Evolutionary conservation across 495 filamentous ascomycete species (phyloP).

Genomic region (Ramalina intermedia): DNA sequence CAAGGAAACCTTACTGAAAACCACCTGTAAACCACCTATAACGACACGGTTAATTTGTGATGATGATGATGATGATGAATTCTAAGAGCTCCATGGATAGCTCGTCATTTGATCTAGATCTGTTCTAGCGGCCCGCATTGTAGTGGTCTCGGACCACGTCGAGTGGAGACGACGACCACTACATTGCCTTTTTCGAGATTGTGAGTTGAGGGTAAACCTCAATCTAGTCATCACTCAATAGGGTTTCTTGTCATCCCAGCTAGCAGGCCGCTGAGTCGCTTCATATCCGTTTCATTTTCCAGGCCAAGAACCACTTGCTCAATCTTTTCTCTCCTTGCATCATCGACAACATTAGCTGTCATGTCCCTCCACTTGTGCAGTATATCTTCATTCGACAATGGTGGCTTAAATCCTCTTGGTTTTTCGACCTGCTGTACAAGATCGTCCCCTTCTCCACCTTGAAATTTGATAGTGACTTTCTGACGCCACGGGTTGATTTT

Average conservation of each 20-base stretch:
- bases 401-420: conserved; percentile 17
- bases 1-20: too few species aligned
- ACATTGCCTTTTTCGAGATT: too few species aligned
- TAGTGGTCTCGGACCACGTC: too few species aligned
- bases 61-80: too few species aligned
- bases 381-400: conserved; percentile 24
- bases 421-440: conserved; percentile 13
- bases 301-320: conserved; percentile 21
- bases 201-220: too few species aligned
- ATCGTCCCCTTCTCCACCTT: conserved; percentile 10
- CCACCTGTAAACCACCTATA: too few species aligned
- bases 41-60: neutral
- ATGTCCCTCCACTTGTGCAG: conserved; percentile 20
- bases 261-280: neutral
- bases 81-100: too few species aligned
- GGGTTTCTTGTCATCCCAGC: neutral
- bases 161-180: too few species aligned
- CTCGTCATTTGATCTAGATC: too few species aligned
- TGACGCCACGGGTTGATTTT: neutral
- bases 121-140: too few species aligned
- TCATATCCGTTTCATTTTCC: conserved; percentile 14
- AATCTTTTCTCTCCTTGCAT: conserved; percentile 18
- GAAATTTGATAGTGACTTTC: conserved; percentile 8
- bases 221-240: too few species aligned
- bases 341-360: conserved; percentile 18